phyloP scores from a whole-genome alignment of 148 eudicot genomes.

The Salicornia ramosissima region DNA sequence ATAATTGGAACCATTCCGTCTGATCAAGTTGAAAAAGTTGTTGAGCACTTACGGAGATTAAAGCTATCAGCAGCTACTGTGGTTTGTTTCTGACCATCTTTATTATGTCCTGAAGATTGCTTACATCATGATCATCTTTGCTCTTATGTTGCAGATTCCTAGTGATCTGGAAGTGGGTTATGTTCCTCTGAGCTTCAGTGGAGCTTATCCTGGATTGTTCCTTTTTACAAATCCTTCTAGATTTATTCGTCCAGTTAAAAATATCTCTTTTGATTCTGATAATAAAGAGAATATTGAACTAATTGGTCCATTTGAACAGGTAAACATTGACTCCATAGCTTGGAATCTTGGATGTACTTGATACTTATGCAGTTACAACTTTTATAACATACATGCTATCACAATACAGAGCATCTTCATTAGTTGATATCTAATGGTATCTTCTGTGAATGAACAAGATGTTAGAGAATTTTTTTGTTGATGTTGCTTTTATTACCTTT shows the following conservation, averaged over 20 bases:
- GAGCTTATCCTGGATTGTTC: conserved; percentile 84
- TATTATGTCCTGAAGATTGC: conserved; percentile 3
- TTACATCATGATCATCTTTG: conserved; percentile 3
- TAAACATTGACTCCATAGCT: conserved; percentile 11
- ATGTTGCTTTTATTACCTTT: neutral
- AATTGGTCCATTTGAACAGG: conserved; percentile 95
- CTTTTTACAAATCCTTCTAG: conserved; percentile 85
- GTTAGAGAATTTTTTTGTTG: too few relatives aligned
- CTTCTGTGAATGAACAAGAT: neutral
- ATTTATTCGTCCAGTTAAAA: conserved; percentile 79
- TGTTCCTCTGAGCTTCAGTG: conserved; percentile 86
- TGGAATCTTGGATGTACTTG: too few relatives aligned
- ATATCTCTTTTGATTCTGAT: conserved; percentile 47
- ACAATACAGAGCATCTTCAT: too few relatives aligned
- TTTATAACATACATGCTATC: neutral
- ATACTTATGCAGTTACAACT: too few relatives aligned
- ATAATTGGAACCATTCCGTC: conserved; percentile 70
- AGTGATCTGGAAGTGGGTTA: conserved; percentile 90
- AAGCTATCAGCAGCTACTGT: conserved; percentile 57
- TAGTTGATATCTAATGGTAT: too few relatives aligned
- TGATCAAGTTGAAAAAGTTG: conserved; percentile 53
- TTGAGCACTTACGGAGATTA: conserved; percentile 64
- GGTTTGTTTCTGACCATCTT: conserved; percentile 39
- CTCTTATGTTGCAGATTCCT: conserved; percentile 50
- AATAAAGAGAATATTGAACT: conserved; percentile 64